Percentiles rank a stretch among this genome's conserved stretches.
phyloP scores from a whole-genome alignment of 129 eudicot genomes.

The Centella asiatica region DNA sequence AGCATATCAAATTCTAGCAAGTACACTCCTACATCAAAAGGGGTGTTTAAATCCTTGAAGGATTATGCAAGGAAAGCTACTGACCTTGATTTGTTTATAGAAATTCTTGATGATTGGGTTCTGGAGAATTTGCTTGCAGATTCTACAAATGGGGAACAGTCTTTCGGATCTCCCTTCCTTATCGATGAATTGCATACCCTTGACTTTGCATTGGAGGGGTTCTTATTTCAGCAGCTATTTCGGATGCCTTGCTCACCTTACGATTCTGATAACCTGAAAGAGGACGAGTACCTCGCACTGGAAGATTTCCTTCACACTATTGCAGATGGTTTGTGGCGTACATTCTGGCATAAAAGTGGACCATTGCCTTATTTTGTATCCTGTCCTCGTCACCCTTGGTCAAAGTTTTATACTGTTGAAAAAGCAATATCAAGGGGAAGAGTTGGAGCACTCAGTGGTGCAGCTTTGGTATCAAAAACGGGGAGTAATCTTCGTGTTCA shows the following conservation, averaged over 20 bases:
- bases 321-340: slow-evolving; percentile 67
- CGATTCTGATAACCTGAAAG: slow-evolving; percentile 44
- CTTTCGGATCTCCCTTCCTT: slow-evolving; percentile 53
- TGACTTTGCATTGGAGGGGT: slow-evolving; percentile 77
- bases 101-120: slow-evolving; percentile 69
- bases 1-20: slow-evolving; percentile 35
- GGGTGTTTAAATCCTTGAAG: slow-evolving; percentile 47
- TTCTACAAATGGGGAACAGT: slow-evolving; percentile 20
- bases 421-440: slow-evolving; percentile 68
- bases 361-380: slow-evolving; percentile 56
- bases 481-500: slow-evolving; percentile 38
- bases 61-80: slow-evolving; percentile 43
- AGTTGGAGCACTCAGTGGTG: slow-evolving; percentile 49
- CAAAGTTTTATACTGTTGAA: slow-evolving; percentile 70
- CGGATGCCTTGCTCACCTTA: slow-evolving; percentile 76
- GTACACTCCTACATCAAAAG: slow-evolving; percentile 42
- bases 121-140: slow-evolving; percentile 29
- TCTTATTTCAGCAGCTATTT: slow-evolving; percentile 67
- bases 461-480: slow-evolving; percentile 53
- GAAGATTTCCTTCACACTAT: slow-evolving; percentile 82
- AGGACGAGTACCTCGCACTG: slow-evolving; percentile 62
- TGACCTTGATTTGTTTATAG: slow-evolving; percentile 47
- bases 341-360: slow-evolving; percentile 60
- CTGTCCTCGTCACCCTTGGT: slow-evolving; percentile 61
- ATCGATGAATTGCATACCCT: slow-evolving; percentile 58